Evolutionary conservation across 2,329 filamentous ascomycete genomes (phyloP).

Genomic region (Rasamsonia emersonii): DNA sequence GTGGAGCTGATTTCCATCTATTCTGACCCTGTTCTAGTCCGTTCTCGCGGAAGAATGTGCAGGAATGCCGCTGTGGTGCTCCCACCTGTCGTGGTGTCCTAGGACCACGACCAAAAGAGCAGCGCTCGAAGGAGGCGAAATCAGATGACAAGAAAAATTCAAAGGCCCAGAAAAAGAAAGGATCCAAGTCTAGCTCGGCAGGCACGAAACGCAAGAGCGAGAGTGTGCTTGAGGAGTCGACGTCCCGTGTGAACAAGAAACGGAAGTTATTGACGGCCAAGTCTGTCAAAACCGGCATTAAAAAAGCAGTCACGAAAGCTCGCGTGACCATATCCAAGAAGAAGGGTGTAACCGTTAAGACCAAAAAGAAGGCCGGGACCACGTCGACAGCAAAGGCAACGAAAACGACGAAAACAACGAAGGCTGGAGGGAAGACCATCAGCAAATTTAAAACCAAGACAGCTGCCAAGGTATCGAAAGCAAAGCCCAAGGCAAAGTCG

Average conservation of each 20-base stretch:
- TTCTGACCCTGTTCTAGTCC: conserved; percentile 29
- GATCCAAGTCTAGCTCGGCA: conserved; percentile 8
- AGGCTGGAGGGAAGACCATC: conserved; percentile 13
- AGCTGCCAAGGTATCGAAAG: conserved; percentile 7
- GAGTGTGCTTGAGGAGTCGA: conserved; percentile 17
- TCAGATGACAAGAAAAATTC: conserved; percentile 18
- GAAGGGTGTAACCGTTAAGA: conserved; percentile 11
- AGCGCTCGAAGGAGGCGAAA: conserved; percentile 23
- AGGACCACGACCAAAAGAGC: conserved; percentile 44
- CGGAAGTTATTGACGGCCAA: conserved; percentile 19
- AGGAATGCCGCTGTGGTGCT: conserved; percentile 55
- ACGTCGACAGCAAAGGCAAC: conserved; percentile 10
- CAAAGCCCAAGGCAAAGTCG: conserved; percentile 8
- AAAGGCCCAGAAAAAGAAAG: conserved; percentile 4
- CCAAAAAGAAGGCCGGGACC: conserved; percentile 11
- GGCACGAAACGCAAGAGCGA: conserved; percentile 27
- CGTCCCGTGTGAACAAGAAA: conserved; percentile 23
- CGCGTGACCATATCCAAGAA: conserved; percentile 15
- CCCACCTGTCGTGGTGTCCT: conserved; percentile 54
- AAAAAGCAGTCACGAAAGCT: conserved; percentile 20
- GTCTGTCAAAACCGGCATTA: conserved; percentile 25
- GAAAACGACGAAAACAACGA: conserved; percentile 10
- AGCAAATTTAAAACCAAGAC: conserved; percentile 16
- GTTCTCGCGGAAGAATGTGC: conserved; percentile 54
- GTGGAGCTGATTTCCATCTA: background rate